Percentiles rank a stretch among this genome's conserved stretches.
These are phyloP conservation scores for Arctium minus DNA, from an alignment of 129 eudicot genomes.

Conservation along the genomic window DNA sequence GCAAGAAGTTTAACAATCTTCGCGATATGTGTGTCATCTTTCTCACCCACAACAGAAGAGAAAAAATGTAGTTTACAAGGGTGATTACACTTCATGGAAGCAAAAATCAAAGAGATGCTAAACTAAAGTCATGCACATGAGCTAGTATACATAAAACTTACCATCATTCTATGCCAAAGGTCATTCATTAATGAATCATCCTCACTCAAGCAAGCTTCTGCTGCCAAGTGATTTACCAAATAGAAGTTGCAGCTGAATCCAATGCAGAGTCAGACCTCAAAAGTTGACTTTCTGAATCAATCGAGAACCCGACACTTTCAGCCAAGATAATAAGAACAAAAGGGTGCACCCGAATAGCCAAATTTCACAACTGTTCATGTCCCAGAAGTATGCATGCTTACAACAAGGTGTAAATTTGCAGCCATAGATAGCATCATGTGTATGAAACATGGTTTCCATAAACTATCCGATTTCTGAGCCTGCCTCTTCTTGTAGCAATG, in stretches of 20 bases:
- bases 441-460: slow-evolving; percentile 30
- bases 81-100: slow-evolving; percentile 17
- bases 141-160: slow-evolving; percentile 14
- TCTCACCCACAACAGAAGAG: slow-evolving; percentile 5
- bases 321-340: neutral
- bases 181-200: neutral
- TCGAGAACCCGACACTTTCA: neutral
- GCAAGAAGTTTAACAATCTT: neutral
- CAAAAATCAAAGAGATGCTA: slow-evolving; percentile 9
- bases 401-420: slow-evolving; percentile 18
- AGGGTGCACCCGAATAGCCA: neutral
- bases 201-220: slow-evolving; percentile 6
- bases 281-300: slow-evolving; percentile 8
- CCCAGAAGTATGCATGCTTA: slow-evolving; percentile 1
- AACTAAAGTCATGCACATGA: slow-evolving; percentile 5
- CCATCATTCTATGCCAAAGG: neutral
- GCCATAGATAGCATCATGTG: slow-evolving; percentile 15
- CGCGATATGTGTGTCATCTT: neutral
- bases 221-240: slow-evolving; percentile 12
- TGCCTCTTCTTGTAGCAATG: slow-evolving; percentile 60
- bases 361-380: neutral
- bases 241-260: neutral
- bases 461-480: slow-evolving; percentile 47
- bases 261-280: slow-evolving; percentile 6
- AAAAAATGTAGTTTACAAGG: slow-evolving; percentile 16